Conservation (phyloP, 2,329 filamentous ascomycete species). For the Aspergillus fructus region DNA sequence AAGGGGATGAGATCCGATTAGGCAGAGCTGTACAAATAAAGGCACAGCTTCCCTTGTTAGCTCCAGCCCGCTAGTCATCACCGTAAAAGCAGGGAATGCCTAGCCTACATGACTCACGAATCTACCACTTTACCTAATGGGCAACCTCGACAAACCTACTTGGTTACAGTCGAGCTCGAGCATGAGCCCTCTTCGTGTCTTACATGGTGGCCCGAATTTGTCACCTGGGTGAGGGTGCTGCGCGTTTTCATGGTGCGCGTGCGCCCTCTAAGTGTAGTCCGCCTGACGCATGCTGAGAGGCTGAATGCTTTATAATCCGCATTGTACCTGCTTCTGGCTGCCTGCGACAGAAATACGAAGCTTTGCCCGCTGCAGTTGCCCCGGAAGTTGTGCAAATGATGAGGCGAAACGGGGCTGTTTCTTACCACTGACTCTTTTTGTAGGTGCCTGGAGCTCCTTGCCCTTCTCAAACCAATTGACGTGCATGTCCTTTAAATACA, state of each 20-base stretch:
- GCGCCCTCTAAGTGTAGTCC: slow-evolving; percentile 20
- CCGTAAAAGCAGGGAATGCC: background rate
- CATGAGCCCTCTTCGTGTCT: background rate
- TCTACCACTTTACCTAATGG: background rate
- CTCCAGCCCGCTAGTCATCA: background rate
- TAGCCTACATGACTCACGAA: background rate
- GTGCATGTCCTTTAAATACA: background rate
- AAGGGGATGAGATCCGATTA: background rate
- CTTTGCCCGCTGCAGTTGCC: background rate
- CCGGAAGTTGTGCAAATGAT: background rate
- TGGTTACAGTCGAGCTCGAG: background rate
- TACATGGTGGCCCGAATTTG: background rate
- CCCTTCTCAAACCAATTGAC: background rate
- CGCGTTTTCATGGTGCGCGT: slow-evolving; percentile 16
- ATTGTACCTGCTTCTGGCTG: background rate
- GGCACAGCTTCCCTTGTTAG: background rate
- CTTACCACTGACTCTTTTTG: background rate
- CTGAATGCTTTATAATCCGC: slow-evolving; percentile 18
- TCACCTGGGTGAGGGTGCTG: slow-evolving; percentile 17
- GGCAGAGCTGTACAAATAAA: background rate
- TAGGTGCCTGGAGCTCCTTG: slow-evolving; percentile 2
- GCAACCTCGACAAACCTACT: background rate
- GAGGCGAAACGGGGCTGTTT: background rate
- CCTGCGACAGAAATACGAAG: background rate
- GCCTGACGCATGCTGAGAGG: slow-evolving; percentile 17